These are phyloP conservation scores for Pythium pyrilobum DNA, from an alignment of 352 stramenopile genomes.

Conservation along the genomic window DNA sequence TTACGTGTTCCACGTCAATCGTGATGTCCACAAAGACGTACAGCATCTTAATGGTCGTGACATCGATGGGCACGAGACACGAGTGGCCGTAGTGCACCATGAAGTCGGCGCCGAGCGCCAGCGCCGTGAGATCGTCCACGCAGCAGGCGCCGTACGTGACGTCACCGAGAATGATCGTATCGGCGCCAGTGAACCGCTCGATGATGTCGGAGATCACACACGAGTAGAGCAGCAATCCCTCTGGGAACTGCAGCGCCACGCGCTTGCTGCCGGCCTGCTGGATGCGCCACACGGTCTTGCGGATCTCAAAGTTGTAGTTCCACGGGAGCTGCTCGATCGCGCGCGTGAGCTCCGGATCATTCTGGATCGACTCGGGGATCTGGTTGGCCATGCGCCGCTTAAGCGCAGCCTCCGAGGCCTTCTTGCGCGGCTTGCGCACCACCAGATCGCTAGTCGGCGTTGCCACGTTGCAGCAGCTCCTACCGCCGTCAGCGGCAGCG, in stretches of 20 bases:
- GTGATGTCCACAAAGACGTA: conserved; percentile 99
- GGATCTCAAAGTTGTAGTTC: conserved; percentile 99
- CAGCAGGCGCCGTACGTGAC: conserved; percentile 99
- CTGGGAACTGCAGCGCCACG: conserved; percentile 98
- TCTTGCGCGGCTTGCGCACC: conserved; percentile 39
- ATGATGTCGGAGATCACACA: conserved; percentile 98
- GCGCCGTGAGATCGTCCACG: conserved; percentile 97
- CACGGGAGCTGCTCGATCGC: conserved; percentile 93
- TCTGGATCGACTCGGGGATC: conserved; percentile 89
- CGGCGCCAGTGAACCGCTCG: conserved; percentile 89
- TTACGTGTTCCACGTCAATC: conserved; percentile 95
- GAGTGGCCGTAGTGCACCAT: conserved; percentile 99
- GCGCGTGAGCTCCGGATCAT: conserved; percentile 81
- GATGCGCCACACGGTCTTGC: conserved; percentile 97
- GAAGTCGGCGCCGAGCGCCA: conserved; percentile 94
- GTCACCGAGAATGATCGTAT: conserved; percentile 96
- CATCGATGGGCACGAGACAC: conserved; percentile 97
- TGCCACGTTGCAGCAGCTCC: conserved; percentile 7
- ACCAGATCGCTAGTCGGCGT: conserved; percentile 12
- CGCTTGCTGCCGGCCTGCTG: conserved; percentile 82
- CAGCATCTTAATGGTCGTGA: conserved; percentile 94
- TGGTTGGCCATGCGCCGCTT: conserved; percentile 81
- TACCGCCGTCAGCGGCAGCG: neutral
- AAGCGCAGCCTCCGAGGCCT: conserved; percentile 46
- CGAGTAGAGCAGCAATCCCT: conserved; percentile 97